A percentile compares a stretch with the other conserved stretches of the same genome.
Evolutionary conservation across 352 stramenopile species (phyloP).

Genomic region (Phytopythium oedochilum): DNA sequence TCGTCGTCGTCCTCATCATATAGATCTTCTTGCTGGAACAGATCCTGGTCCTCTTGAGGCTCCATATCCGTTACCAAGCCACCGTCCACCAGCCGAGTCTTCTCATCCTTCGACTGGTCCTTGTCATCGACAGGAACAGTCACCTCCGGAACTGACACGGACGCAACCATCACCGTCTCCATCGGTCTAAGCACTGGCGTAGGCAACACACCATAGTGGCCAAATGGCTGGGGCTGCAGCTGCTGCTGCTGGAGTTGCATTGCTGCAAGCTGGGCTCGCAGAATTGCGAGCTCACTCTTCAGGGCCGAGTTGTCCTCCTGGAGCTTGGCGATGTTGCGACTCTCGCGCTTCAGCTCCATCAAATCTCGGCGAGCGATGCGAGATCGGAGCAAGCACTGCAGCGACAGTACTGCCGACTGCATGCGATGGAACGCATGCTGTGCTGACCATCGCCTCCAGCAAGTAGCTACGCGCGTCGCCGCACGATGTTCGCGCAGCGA

Average conservation of each 20-base stretch:
- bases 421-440: constrained; percentile 28
- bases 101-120: background rate
- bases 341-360: constrained; percentile 48
- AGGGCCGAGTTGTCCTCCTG: constrained; percentile 72
- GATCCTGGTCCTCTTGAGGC: background rate
- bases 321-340: constrained; percentile 67
- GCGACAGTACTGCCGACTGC: constrained; percentile 22
- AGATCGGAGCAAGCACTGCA: constrained; percentile 54
- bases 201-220: background rate
- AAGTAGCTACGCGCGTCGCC: constrained; percentile 28
- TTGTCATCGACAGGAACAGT: background rate
- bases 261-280: constrained; percentile 50
- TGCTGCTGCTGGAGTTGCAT: constrained; percentile 24
- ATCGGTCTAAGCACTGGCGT: background rate
- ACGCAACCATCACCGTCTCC: background rate
- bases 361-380: constrained; percentile 35
- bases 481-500: constrained; percentile 34
- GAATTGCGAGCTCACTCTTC: constrained; percentile 50
- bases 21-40: background rate
- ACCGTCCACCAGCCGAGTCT: background rate
- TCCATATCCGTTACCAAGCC: background rate
- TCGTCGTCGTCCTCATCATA: background rate
- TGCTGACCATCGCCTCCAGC: constrained; percentile 29
- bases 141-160: background rate
- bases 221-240: background rate